Percentiles rank a stretch among this genome's conserved stretches.
Conservation (phyloP, 352 stramenopile species). For the Globisporangium cylindrosporum region DNA sequence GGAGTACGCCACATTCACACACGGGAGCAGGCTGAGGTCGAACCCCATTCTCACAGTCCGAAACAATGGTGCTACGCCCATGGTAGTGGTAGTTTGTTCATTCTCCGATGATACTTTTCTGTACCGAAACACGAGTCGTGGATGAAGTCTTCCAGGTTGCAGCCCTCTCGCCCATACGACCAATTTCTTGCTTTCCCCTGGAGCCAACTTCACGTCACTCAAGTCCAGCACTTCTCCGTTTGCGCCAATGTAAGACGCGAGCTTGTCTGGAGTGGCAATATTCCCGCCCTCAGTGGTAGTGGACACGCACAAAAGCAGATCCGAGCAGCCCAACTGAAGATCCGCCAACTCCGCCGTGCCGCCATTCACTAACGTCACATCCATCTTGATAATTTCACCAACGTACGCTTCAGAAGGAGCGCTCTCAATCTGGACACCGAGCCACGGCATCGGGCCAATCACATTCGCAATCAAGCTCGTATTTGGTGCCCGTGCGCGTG, state of each 20-base stretch:
- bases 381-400: conserved; percentile 59
- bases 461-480: conserved; percentile 73
- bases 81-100: conserved; percentile 15
- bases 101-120: conserved; percentile 15
- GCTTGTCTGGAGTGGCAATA: conserved; percentile 13
- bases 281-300: not conserved
- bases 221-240: conserved; percentile 69
- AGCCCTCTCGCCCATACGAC: conserved; percentile 50
- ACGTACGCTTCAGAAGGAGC: conserved; percentile 44
- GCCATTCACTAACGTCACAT: conserved; percentile 53
- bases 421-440: conserved; percentile 63
- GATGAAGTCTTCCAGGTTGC: conserved; percentile 36
- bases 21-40: conserved; percentile 56
- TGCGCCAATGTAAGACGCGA: conserved; percentile 56
- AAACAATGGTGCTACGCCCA: conserved; percentile 17
- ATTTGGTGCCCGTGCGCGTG: conserved; percentile 69
- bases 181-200: conserved; percentile 49
- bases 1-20: conserved; percentile 59
- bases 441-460: conserved; percentile 74
- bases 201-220: conserved; percentile 38
- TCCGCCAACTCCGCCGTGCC: conserved; percentile 46
- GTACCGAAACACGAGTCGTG: conserved; percentile 74
- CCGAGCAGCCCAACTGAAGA: conserved; percentile 65
- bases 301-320: conserved; percentile 56
- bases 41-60: conserved; percentile 57